A percentile compares a stretch with the other conserved stretches of the same genome.
Conservation (phyloP, 1,284 basidiomycete genomes). For the Trametes hirsuta region DNA sequence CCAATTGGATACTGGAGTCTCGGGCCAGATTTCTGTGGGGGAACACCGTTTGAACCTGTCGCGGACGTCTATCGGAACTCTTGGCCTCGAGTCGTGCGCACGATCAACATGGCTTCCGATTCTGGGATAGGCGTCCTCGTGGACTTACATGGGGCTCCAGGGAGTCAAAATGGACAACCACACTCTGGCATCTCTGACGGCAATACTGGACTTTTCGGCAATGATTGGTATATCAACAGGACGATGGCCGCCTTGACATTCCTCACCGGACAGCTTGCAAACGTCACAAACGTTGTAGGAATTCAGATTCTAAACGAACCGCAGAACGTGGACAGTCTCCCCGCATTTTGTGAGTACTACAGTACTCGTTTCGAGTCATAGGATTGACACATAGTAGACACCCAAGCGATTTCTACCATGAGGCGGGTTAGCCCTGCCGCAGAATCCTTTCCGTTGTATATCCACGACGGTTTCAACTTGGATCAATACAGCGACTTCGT, state of each 20-base stretch:
- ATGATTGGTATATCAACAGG: conserved; percentile 53
- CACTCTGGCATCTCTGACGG: conserved; percentile 79
- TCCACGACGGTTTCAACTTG: conserved; percentile 78
- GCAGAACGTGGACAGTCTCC: conserved; percentile 46
- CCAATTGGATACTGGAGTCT: conserved; percentile 75
- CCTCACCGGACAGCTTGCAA: conserved; percentile 57
- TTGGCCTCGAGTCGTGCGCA: conserved; percentile 62
- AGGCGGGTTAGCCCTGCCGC: conserved; percentile 50
- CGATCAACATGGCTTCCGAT: conserved; percentile 70
- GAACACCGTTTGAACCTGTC: conserved; percentile 62
- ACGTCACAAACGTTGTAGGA: conserved; percentile 76
- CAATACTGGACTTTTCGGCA: conserved; percentile 56
- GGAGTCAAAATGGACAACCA: conserved; percentile 71
- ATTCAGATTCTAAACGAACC: conserved; percentile 83
- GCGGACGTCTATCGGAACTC: conserved; percentile 64
- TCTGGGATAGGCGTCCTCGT: conserved; percentile 74
- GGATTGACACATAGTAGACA: conserved; percentile 38
- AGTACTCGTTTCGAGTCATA: not conserved
- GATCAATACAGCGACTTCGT: conserved; percentile 59
- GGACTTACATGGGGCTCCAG: conserved; percentile 75
- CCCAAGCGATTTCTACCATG: conserved; percentile 56
- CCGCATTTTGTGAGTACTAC: conserved; percentile 54
- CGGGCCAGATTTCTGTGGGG: conserved; percentile 48
- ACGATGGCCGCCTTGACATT: conserved; percentile 63
- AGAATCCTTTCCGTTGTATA: conserved; percentile 63